phyloP scores from a whole-genome alignment of 2,329 filamentous ascomycete species.

The Verticillium longisporum region DNA sequence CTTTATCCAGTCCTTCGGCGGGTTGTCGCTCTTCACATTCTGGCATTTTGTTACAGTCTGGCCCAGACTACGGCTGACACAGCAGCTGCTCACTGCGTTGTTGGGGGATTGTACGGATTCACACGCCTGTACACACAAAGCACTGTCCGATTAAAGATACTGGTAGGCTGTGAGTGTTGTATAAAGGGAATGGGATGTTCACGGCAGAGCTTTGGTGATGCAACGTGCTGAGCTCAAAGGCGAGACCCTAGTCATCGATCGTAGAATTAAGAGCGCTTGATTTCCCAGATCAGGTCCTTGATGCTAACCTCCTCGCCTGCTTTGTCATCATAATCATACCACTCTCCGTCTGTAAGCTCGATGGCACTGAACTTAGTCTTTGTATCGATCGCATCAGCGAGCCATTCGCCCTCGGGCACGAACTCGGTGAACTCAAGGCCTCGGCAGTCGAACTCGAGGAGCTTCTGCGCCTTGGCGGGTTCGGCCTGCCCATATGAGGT shows the following conservation, averaged over 20 bases:
- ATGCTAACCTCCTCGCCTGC: constrained; percentile 86
- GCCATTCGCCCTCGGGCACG: constrained; percentile 88
- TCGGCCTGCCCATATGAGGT: constrained; percentile 64
- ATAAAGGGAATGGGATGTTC: too few relatives aligned
- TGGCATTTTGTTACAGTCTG: too few relatives aligned
- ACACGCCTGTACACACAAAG: too few relatives aligned
- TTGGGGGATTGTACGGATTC: too few relatives aligned
- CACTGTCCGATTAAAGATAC: too few relatives aligned
- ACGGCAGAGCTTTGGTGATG: not conserved
- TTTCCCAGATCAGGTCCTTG: constrained; percentile 81
- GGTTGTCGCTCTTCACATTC: too few relatives aligned
- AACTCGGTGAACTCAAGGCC: constrained; percentile 91
- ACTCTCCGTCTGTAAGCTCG: constrained; percentile 83
- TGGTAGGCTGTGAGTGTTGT: too few relatives aligned
- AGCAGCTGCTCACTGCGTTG: too few relatives aligned
- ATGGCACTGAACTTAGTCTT: constrained; percentile 74
- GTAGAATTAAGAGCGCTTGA: constrained; percentile 59
- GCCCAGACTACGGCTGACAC: too few relatives aligned
- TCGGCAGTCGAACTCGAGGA: constrained; percentile 89
- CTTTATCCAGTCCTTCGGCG: too few relatives aligned
- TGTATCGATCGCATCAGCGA: constrained; percentile 75
- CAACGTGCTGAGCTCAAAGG: not conserved
- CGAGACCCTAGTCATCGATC: not conserved
- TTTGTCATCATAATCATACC: constrained; percentile 98
- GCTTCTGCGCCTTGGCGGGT: constrained; percentile 67